phyloP scores from a whole-genome alignment of 169 alveolate species.

The Plasmodium reichenowi region DNA sequence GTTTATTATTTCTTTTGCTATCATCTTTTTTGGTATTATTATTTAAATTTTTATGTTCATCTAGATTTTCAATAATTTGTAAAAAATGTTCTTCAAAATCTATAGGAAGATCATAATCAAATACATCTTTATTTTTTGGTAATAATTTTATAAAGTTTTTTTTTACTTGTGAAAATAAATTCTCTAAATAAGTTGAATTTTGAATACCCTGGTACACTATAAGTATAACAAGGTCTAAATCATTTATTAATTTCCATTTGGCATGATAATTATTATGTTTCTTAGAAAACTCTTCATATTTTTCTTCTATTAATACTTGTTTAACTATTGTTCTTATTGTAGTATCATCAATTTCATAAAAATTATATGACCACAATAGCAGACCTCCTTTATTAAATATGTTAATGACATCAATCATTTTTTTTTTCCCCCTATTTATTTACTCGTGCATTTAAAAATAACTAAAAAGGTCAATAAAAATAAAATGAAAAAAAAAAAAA shows the following conservation, averaged over 20 bases:
- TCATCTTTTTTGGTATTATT: background rate
- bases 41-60: background rate
- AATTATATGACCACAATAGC: slow-evolving; percentile 68
- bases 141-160: slow-evolving; percentile 41
- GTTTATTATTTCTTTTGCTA: background rate
- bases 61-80: slow-evolving; percentile 46
- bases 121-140: slow-evolving; percentile 28
- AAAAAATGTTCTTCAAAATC: slow-evolving; percentile 58
- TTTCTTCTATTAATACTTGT: slow-evolving; percentile 34
- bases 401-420: slow-evolving; percentile 68
- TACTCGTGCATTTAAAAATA: background rate
- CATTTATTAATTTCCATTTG: slow-evolving; percentile 61
- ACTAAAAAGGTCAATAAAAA: background rate
- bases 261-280: slow-evolving; percentile 48
- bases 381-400: slow-evolving; percentile 76
- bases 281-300: slow-evolving; percentile 47
- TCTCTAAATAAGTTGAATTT: slow-evolving; percentile 46
- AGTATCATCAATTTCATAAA: slow-evolving; percentile 59
- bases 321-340: slow-evolving; percentile 56
- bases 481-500: slow-evolving; percentile 10
- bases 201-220: slow-evolving; percentile 66
- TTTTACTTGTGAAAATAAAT: slow-evolving; percentile 42
- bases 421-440: background rate
- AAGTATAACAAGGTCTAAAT: slow-evolving; percentile 52
- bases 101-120: slow-evolving; percentile 27